Evolutionary conservation across 1,284 basidiomycete genomes (phyloP).

Genomic region (Austroboletus niveus): DNA sequence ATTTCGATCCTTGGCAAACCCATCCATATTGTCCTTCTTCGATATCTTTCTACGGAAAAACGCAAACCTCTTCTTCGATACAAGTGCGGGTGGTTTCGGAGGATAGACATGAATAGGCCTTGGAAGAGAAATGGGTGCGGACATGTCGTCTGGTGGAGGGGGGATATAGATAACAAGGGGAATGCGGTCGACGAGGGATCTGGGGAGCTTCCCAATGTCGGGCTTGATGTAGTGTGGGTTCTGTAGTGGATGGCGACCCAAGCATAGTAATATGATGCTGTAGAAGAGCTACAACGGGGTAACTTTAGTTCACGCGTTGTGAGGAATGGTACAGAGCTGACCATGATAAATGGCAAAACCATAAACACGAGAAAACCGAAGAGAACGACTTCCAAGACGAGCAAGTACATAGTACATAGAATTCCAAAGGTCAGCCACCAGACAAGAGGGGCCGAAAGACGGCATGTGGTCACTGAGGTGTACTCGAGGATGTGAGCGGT

Average conservation of each 20-base stretch:
- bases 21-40: conserved; percentile 26
- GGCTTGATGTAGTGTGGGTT: conserved; percentile 69
- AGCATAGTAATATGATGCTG: conserved; percentile 71
- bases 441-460: conserved; percentile 66
- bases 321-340: conserved; percentile 37
- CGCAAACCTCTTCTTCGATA: conserved; percentile 46
- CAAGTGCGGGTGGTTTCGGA: conserved; percentile 40
- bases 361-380: conserved; percentile 74
- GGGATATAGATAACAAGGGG: conserved; percentile 82
- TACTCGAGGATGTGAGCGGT: conserved; percentile 76
- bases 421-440: conserved; percentile 83
- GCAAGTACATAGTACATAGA: conserved; percentile 74
- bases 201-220: conserved; percentile 71
- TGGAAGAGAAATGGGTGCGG: conserved; percentile 40
- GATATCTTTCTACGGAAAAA: conserved; percentile 42
- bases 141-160: conserved; percentile 57
- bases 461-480: conserved; percentile 68
- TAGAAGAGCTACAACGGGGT: conserved; percentile 56
- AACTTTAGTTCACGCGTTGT: conserved; percentile 6
- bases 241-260: conserved; percentile 74
- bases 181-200: conserved; percentile 67
- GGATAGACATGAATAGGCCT: conserved; percentile 55
- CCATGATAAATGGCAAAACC: conserved; percentile 72
- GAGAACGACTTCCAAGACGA: conserved; percentile 68
- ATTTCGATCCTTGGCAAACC: conserved; percentile 15